A percentile compares a stretch with the other conserved stretches of the same genome.
Evolutionary conservation across 345 rosid species (phyloP).

Genomic region (Tarenaya hassleriana): DNA sequence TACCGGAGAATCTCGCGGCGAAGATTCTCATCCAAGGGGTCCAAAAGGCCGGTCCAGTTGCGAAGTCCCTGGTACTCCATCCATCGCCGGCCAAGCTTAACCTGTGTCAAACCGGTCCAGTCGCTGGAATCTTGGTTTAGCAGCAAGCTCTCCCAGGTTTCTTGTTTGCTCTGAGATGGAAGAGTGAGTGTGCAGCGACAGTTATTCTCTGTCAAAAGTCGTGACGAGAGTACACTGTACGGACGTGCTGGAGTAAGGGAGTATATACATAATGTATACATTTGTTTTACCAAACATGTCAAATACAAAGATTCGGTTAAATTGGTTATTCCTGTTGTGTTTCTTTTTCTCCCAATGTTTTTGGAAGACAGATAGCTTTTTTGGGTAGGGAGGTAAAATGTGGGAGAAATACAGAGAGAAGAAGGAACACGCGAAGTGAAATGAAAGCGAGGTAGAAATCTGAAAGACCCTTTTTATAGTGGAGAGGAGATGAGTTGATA

Average conservation of each 20-base stretch:
- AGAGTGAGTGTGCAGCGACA: conserved; percentile 28
- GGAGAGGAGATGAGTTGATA: too few relatives aligned
- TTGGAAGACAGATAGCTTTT: not conserved
- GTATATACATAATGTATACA: not conserved
- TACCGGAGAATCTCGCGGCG: conserved; percentile 76
- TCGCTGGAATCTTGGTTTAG: conserved; percentile 15
- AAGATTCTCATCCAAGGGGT: conserved; percentile 79
- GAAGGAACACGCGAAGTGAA: too few relatives aligned
- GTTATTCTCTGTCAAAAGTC: conserved; percentile 4
- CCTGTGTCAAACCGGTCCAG: conserved; percentile 14
- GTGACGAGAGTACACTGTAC: conserved; percentile 17
- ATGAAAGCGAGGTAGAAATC: too few relatives aligned
- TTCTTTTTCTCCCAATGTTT: too few relatives aligned
- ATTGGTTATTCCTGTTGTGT: not conserved
- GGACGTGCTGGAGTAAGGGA: conserved; percentile 22
- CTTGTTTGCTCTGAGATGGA: conserved; percentile 27
- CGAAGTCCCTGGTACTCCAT: conserved; percentile 38
- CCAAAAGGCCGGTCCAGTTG: conserved; percentile 58
- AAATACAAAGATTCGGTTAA: too few relatives aligned
- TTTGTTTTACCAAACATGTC: too few relatives aligned
- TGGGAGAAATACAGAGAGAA: too few relatives aligned
- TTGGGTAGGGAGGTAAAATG: too few relatives aligned
- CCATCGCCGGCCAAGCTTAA: conserved; percentile 35
- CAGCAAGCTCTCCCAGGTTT: conserved; percentile 24
- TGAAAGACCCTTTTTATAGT: too few relatives aligned